Evolutionary conservation across 2,329 filamentous ascomycete genomes (phyloP), one percentile per base, ranked within the genome.

Genomic region (Chalara sp.): DNA sequence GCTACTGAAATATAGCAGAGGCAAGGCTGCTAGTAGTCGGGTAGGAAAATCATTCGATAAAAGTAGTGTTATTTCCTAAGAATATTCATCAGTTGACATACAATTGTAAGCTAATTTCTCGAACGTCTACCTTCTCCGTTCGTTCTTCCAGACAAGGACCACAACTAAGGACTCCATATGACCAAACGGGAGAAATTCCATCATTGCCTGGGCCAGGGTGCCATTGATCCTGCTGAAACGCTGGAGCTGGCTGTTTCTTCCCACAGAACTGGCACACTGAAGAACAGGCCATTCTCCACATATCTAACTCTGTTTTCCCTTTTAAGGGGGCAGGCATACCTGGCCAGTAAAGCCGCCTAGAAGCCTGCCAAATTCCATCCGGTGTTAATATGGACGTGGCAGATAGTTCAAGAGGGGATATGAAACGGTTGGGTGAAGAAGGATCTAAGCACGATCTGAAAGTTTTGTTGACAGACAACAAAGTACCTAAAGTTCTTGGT

Each of bases 231-330:
- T 54, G 66, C 58, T 53, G 63, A 53, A 52, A 62, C 53, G 49
- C 56, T 41, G 44, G 56, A 58, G 39, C 53, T 54, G 52, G 48
- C 54, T 61, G 49, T 42, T 46, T 57, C 54, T 55, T 63, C 65
- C 72, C 71, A 67, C 89, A 93, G 58, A 83, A 80, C 62, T 91
- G 83, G 66, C 89, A 95, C 49, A 64, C 68, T 32, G 63, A 71
- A 45, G 79, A 77, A 65, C 80, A 83, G 35, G 81, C 74, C 47
- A 93, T 71, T 61, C 78, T 79, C 79, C 88, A 89, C 86, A 91
- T 91, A 41, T 84, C 79, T 56, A 87, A 71, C 67, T 93, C 88
- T 41, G 79, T 79, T 63, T 77, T 79, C 52, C 75, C 76, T 48
- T 72, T 70, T 46, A 92, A 72, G 31, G 87, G 87, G 50, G 76